Percentiles rank a stretch among this genome's conserved stretches.
phyloP scores from a whole-genome alignment of 441 rosid species.

The Populus hybrid region DNA sequence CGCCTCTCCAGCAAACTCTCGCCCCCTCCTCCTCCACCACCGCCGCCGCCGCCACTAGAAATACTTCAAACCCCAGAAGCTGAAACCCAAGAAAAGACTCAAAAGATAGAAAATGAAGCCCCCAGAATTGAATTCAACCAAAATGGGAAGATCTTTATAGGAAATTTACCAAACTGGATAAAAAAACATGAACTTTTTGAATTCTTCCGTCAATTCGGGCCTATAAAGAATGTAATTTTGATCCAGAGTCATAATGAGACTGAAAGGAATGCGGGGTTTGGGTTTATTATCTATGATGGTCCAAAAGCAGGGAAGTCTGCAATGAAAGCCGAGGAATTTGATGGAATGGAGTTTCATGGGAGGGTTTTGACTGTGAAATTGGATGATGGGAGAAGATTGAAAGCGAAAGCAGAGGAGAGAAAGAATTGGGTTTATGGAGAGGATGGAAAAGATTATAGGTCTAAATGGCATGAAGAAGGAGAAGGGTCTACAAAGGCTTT shows the following conservation, averaged over 20 bases:
- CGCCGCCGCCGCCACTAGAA: constrained; percentile 15
- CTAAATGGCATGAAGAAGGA: constrained; percentile 87
- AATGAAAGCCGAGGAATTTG: constrained; percentile 79
- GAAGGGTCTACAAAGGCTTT: constrained; percentile 55
- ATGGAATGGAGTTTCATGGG: constrained; percentile 89
- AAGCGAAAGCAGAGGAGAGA: constrained; percentile 58
- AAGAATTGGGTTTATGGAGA: constrained; percentile 60
- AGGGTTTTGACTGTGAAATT: constrained; percentile 83
- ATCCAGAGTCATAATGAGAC: constrained; percentile 64
- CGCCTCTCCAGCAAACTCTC: constrained; percentile 77
- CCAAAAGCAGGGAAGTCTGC: constrained; percentile 56
- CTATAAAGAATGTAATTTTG: constrained; percentile 61
- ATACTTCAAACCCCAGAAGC: neutral
- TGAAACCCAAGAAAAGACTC: constrained; percentile 16
- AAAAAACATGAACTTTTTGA: constrained; percentile 66
- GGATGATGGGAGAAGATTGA: constrained; percentile 82
- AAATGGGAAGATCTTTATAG: constrained; percentile 78
- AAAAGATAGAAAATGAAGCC: constrained; percentile 24
- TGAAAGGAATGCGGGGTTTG: constrained; percentile 83
- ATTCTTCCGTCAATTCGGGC: constrained; percentile 86
- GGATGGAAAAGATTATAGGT: constrained; percentile 48
- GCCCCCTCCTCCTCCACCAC: constrained; percentile 46
- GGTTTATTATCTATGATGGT: constrained; percentile 68
- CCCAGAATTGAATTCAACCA: constrained; percentile 46
- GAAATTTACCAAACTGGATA: constrained; percentile 85